Base-by-base conservation (phyloP, 2,329 filamentous ascomycete species). In the Penicillium sp. region DNA sequence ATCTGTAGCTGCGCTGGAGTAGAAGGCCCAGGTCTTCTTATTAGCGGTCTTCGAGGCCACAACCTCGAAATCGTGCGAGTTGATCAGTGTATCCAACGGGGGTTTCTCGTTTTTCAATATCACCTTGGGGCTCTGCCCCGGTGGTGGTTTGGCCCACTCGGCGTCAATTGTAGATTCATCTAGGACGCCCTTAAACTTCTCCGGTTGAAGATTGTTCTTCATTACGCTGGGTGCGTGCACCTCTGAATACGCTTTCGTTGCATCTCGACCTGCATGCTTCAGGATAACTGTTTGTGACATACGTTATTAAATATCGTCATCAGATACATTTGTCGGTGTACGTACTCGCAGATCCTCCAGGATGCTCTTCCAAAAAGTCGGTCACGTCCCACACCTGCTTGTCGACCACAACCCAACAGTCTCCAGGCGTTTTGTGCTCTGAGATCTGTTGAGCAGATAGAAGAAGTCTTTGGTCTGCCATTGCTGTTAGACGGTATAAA, bases 341-440 rank as follows among this genome's bases (percentile, higher is more conserved):
- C 57, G 21, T 56, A 79, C 83, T 82, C 43, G 75, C 79, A 48
- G 83, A 75, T 23, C 85, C 85, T 31, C 86, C 85, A 5, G 85
- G 84, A 70, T 87, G 85, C 58, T 85, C 78, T n/a, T 82, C 81
- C 10, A 85, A 78, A 69, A 90, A 90, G 17, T 84, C 80, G 25
- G 84, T 87, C 45, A 90, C 74, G 70, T 90, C 85, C 77, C 86
- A 89, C 29, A 90, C 86, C 65, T 83, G 82, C 46, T 82, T 82
- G 70, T 89, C 83, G 23, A 90, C 82, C 19, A 89, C 86, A 58
- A 90, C 83, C 88, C 88, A 91, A 66, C 83, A 81, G 63, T 86
- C 73, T 52, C 78, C 66, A 35, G 75, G 65, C 13, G 70, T 77
- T 54, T 78, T 82, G 66, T 86, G 84, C 53, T 71, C 71, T 1